A percentile compares a stretch with the other conserved stretches of the same genome.
These are phyloP conservation scores for Penstemon eatonii DNA, from an alignment of 257 asterid genomes.

Conservation along the genomic window DNA sequence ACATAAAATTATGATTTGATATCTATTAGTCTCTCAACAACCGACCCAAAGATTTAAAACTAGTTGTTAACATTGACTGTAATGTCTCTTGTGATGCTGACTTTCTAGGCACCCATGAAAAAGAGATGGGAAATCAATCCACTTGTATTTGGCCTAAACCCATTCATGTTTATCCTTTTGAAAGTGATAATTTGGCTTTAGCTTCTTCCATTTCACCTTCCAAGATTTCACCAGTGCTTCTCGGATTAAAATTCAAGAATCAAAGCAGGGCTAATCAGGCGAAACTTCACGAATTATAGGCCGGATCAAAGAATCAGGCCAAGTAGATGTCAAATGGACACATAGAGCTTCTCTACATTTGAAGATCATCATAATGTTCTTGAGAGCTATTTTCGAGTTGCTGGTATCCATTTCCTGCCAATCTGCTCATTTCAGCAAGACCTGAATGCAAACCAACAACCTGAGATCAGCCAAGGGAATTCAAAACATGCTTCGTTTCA, in stretches of 20 bases:
- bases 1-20: no score
- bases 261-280: neutral
- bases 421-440: slow-evolving; percentile 58
- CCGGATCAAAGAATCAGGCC: neutral
- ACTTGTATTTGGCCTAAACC: no score
- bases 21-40: no score
- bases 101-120: no score
- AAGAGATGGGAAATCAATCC: no score
- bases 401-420: slow-evolving; percentile 43
- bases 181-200: no score
- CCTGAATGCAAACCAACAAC: slow-evolving; percentile 40
- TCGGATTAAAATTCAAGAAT: neutral
- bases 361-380: slow-evolving; percentile 31
- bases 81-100: no score
- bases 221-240: neutral
- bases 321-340: no score
- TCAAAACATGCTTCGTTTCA: no score
- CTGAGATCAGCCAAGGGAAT: slow-evolving; percentile 19
- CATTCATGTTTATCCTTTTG: no score
- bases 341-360: neutral
- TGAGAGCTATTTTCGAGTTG: slow-evolving; percentile 38
- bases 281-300: neutral
- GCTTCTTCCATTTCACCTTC: neutral
- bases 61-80: no score
- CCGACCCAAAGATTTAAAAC: no score